These are phyloP conservation scores for Pelargonium exstipulatum DNA, from an alignment of 441 rosid species.

Conservation along the genomic window DNA sequence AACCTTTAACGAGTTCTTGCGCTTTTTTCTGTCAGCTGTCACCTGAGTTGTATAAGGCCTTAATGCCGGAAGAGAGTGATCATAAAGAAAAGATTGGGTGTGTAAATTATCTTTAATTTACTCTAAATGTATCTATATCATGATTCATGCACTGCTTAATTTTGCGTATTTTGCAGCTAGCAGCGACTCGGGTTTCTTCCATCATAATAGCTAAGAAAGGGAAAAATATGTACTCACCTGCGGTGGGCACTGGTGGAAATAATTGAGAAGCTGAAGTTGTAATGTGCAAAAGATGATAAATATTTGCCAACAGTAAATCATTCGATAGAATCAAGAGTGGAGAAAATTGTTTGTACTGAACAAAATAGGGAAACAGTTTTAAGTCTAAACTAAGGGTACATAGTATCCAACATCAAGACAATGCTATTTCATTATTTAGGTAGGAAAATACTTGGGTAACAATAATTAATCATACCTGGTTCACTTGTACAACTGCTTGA, in stretches of 20 bases:
- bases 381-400: too few species aligned
- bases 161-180: not conserved
- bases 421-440: not conserved
- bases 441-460: not conserved
- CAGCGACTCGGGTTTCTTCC: not conserved
- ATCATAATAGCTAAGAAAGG: not conserved
- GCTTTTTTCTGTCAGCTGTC: constrained; percentile 13
- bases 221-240: not conserved
- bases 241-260: too few species aligned
- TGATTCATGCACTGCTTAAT: not conserved
- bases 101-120: not conserved
- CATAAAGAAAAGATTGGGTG: constrained; percentile 18
- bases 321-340: too few species aligned
- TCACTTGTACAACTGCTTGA: constrained; percentile 90
- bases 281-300: too few species aligned
- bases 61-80: constrained; percentile 16
- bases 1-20: not conserved
- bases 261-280: too few species aligned
- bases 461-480: not conserved
- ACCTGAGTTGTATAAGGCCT: constrained; percentile 15
- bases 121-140: not conserved
- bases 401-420: too few species aligned
- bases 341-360: too few species aligned
- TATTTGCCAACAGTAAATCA: too few species aligned
- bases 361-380: too few species aligned